These are phyloP conservation scores for Stephania japonica DNA, from an alignment of 164 flowering plant species.

Conservation along the genomic window DNA sequence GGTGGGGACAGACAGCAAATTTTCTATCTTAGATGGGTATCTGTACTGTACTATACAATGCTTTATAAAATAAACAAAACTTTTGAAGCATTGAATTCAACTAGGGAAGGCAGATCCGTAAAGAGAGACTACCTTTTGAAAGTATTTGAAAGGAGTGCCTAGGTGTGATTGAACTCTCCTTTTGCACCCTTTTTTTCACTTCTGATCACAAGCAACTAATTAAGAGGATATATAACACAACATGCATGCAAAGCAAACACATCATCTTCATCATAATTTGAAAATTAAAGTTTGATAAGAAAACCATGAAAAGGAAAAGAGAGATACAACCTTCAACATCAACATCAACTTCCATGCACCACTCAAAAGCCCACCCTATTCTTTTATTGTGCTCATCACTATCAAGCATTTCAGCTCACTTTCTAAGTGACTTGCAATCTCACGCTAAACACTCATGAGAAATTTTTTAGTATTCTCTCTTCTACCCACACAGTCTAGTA, in stretches of 20 bases:
- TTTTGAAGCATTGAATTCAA: conserved; percentile 6
- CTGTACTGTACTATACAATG: background rate
- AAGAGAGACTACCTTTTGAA: background rate
- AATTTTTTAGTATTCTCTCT: background rate
- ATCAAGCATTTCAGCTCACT: background rate
- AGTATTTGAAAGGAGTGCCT: conserved; percentile 2
- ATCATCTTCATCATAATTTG: conserved; percentile 8
- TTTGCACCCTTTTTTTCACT: background rate
- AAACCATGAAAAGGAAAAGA: conserved; percentile 5
- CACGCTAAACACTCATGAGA: background rate
- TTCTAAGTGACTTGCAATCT: background rate
- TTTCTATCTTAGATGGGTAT: background rate
- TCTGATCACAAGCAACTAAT: background rate
- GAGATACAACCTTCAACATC: conserved; percentile 8
- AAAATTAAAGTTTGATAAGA: conserved; percentile 1
- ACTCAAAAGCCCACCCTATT: background rate
- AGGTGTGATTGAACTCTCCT: conserved; percentile 8
- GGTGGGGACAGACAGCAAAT: conserved; percentile 3
- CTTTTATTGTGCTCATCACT: background rate
- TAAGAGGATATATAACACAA: no score
- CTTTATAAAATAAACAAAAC: background rate
- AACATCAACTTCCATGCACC: conserved; percentile 8
- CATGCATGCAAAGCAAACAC: background rate
- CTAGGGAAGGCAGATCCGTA: background rate
- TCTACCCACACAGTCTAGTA: background rate